Base-by-base conservation (phyloP, 331 rosid species). In the Prunus yedoensis region DNA sequence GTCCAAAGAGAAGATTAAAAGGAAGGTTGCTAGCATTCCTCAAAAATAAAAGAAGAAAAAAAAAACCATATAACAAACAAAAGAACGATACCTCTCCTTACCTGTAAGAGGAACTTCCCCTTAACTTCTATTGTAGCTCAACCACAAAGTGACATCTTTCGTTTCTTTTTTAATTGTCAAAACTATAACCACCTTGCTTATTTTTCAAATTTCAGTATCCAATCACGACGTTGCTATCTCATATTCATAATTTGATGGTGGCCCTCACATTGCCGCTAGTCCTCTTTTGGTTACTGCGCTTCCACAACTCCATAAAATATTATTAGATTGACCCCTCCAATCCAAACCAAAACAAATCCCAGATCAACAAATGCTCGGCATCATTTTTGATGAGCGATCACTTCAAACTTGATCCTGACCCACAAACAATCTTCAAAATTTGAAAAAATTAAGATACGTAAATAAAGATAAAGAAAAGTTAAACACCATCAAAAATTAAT, bases 291-390 rank as follows among this genome's bases (percentile, higher is more conserved):
- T 45, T 53, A 66, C 63, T 79, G 46, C 50, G n/a, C 68, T 57
- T 72, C 45, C 74, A 53, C 78, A 20, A 59, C 71, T 30, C 46
- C 43, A 46, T 46, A 21, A 77, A 67, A n/a, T 68, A 68, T 45
- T 15, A 7, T 70, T 10, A 23, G n/a, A 49, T 18, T 35, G 50
- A 35, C 69, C 27, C 69, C 28, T 30, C 67, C 69, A 64, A 35
- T 6, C 43, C 43, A 47, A 13, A 0, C 52, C 52, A 47, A 47
- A 47, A 17, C 50, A 43, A 41, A 41, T 45, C 32, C 53, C 27
- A 20, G 8, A 66, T 45, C 3, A 10, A 21, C 8, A 23, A 38
- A 65, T n/a, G 11, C 35, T 59, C 35, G 3, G 1, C 65, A 59
- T 13, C 65, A 56, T 21, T 23, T 38, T 35, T 18, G 8, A 5